These are phyloP conservation scores for Metschnikowia lochheadii DNA, from an alignment of 805 yeast genomes.

Conservation along the genomic window DNA sequence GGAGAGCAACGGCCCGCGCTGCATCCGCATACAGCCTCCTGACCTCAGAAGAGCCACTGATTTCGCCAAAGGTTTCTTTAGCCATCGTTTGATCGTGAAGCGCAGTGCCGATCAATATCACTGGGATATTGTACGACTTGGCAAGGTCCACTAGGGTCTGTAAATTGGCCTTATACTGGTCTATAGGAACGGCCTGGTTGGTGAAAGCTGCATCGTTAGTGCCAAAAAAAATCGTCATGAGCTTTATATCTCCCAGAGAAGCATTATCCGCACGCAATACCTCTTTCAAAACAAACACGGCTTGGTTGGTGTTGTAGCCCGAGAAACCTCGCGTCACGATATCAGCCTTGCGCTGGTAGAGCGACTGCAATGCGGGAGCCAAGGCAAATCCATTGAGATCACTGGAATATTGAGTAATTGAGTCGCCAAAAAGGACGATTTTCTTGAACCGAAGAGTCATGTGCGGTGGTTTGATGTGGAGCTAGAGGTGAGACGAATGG, in stretches of 20 bases:
- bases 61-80: constrained; percentile 8
- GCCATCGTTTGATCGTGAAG: constrained; percentile 39
- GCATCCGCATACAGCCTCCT: constrained; percentile 48
- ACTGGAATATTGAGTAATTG: constrained; percentile 56
- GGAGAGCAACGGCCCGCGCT: constrained; percentile 41
- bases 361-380: constrained; percentile 46
- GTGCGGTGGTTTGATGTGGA: neutral
- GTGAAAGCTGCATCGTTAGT: constrained; percentile 57
- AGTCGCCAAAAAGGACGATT: constrained; percentile 65
- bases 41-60: neutral
- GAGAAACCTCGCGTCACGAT: constrained; percentile 69
- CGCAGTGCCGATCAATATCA: constrained; percentile 63
- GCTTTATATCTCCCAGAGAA: constrained; percentile 25
- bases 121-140: constrained; percentile 40
- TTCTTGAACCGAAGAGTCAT: constrained; percentile 28
- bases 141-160: constrained; percentile 38
- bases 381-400: constrained; percentile 42
- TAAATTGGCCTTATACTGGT: constrained; percentile 47
- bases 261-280: constrained; percentile 43
- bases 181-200: constrained; percentile 47
- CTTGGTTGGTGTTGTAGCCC: constrained; percentile 73
- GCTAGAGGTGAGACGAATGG: neutral
- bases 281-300: constrained; percentile 32
- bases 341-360: constrained; percentile 61
- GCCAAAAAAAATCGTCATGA: constrained; percentile 69